A percentile compares a stretch with the other conserved stretches of the same genome.
These are phyloP conservation scores for Exserohilum turcica DNA, from an alignment of 2,329 filamentous ascomycete species.

Conservation along the genomic window DNA sequence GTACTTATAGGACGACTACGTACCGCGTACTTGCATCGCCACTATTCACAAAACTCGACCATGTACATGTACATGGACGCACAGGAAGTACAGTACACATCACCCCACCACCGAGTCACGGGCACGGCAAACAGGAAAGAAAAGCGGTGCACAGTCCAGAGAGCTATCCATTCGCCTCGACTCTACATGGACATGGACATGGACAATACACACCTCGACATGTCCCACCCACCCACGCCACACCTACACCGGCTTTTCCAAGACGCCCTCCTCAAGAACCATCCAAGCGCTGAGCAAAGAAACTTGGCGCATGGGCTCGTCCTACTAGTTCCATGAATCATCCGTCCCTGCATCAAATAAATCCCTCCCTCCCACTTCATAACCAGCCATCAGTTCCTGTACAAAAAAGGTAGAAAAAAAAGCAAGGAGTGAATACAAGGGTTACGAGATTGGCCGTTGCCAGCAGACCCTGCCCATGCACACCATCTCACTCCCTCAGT, in stretches of 20 bases:
- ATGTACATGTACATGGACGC: too few relatives aligned
- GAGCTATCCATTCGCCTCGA: neutral
- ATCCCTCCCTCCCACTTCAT: neutral
- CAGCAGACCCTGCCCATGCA: conserved; percentile 1
- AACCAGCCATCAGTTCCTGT: neutral
- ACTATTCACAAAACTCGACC: too few relatives aligned
- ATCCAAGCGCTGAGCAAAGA: neutral
- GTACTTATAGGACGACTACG: too few relatives aligned
- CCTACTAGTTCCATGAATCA: neutral
- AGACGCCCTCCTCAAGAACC: neutral
- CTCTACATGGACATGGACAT: too few relatives aligned
- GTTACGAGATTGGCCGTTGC: neutral
- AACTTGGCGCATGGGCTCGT: neutral
- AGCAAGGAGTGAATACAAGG: neutral
- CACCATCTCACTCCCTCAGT: conserved; percentile 7
- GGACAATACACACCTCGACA: too few relatives aligned
- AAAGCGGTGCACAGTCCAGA: neutral
- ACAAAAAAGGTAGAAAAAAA: neutral
- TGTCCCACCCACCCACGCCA: neutral
- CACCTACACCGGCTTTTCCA: neutral
- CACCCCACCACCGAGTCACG: neutral
- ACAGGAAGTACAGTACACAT: neutral
- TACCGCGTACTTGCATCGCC: too few relatives aligned
- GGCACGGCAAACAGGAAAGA: neutral
- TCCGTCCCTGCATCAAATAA: neutral